phyloP scores from a whole-genome alignment of 495 filamentous ascomycete genomes.

The Gamarada debralockiae region DNA sequence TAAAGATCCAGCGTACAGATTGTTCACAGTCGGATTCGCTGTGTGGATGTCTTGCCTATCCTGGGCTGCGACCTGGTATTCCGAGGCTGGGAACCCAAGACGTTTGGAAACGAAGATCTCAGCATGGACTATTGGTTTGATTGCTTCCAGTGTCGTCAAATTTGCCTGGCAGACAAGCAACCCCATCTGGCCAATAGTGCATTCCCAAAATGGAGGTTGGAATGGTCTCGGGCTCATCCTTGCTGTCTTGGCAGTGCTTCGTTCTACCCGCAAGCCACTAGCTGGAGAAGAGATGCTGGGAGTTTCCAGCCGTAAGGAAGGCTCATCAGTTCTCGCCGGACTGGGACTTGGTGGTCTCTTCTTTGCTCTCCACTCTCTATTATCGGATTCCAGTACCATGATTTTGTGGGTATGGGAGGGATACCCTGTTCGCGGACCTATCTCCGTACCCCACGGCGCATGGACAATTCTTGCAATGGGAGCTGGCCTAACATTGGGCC shows the following conservation, averaged over 20 bases:
- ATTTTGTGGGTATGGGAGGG: constrained; percentile 99
- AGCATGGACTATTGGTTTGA: constrained; percentile 76
- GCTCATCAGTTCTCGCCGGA: constrained; percentile 68
- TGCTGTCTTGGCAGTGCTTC: constrained; percentile 67
- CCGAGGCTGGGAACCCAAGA: constrained; percentile 67
- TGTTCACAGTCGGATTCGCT: constrained; percentile 76
- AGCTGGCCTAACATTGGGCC: constrained; percentile 70
- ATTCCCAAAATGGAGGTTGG: constrained; percentile 84
- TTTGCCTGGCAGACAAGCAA: constrained; percentile 97
- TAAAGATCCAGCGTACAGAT: constrained; percentile 66
- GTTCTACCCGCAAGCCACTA: constrained; percentile 58
- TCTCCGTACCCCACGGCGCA: constrained; percentile 84
- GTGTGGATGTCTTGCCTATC: constrained; percentile 74
- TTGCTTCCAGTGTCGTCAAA: constrained; percentile 83
- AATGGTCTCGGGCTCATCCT: constrained; percentile 80
- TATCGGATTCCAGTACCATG: constrained; percentile 98
- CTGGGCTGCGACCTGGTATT: constrained; percentile 76
- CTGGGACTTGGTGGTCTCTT: constrained; percentile 79
- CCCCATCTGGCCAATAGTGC: constrained; percentile 93
- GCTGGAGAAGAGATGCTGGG: constrained; percentile 45
- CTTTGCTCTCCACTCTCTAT: constrained; percentile 88
- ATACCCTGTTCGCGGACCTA: constrained; percentile 84
- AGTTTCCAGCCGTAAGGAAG: constrained; percentile 38
- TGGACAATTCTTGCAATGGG: constrained; percentile 85
- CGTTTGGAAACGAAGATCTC: constrained; percentile 78